Evolutionary conservation across 345 rosid species (phyloP), one percentile per base, ranked within the genome.

Genomic region (Arabidopsis arenosa): DNA sequence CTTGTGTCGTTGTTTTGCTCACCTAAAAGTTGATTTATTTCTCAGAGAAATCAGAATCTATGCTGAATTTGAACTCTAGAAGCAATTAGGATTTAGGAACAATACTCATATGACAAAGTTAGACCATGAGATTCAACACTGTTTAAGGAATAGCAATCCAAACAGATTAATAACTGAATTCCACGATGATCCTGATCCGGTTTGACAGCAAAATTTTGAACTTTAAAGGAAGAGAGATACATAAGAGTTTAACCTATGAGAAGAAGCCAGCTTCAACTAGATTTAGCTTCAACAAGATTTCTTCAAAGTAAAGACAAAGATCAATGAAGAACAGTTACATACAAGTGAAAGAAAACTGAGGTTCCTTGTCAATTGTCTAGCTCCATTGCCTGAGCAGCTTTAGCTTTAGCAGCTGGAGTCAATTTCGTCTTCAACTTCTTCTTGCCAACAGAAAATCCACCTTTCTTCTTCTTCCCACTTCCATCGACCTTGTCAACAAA

Each of bases 311-410:
- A 66, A 5, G 66, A 52, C 32, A 49, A 39, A 53, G 69, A 72
- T 51, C 17, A 61, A 41, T n/a, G 55, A 39, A 63, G 56, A 57
- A 55, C 39, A 53, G 17, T 70, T 41, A 59, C 36, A 72, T 70
- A 80, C 66, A 85, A 51, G 26, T 45, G 32, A 23, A 17, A 7
- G 17, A 30, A 72, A 58, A 21, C 9, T 23, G 44, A 72, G 5
- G 60, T 8, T 79, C 63, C 83, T 86, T 67, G 79, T 88, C 89
- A 89, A n/a, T 85, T 79, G 72, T 91, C 94, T 3, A 96, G 85
- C 85, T 96, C 98, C 99, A 96, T 93, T 4, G 96, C 99, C 77
- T 91, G 99, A 6, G 86, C 88, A 66, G 84, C 99, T 81, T 93
- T 93, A 66, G 99, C 98, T 80, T 89, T 93, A 5, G 89, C 85